A percentile compares a stretch with the other conserved stretches of the same genome.
phyloP scores from a whole-genome alignment of 1,139 yeast genomes.

The Yamadazyma dendronema region DNA sequence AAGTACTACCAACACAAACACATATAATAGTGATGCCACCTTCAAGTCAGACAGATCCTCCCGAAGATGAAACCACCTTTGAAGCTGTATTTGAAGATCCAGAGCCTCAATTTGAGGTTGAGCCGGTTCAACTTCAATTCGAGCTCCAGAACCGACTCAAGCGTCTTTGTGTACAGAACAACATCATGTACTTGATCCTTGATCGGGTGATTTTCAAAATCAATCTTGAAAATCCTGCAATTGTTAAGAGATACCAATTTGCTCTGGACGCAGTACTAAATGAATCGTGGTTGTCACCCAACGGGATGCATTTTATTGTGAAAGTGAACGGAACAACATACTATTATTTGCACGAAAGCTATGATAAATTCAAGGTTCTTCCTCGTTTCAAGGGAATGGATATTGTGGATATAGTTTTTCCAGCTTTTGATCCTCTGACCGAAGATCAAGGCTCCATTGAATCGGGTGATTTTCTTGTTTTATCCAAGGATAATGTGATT shows the following conservation, averaged over 20 bases:
- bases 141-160: slow-evolving; percentile 27
- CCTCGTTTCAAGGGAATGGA: slow-evolving; percentile 31
- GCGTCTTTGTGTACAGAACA: slow-evolving; percentile 28
- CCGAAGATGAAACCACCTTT: background rate
- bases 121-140: slow-evolving; percentile 44
- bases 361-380: slow-evolving; percentile 32
- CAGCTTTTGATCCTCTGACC: slow-evolving; percentile 4
- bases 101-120: slow-evolving; percentile 32
- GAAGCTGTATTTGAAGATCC: background rate
- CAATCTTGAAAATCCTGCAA: slow-evolving; percentile 38
- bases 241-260: slow-evolving; percentile 27
- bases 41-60: no score
- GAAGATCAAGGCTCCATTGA: slow-evolving; percentile 5
- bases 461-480: slow-evolving; percentile 32
- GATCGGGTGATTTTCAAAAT: slow-evolving; percentile 26
- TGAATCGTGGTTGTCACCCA: slow-evolving; percentile 40
- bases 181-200: slow-evolving; percentile 35
- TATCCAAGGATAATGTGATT: slow-evolving; percentile 29
- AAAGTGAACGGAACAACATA: slow-evolving; percentile 25
- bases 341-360: slow-evolving; percentile 33
- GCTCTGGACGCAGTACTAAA: slow-evolving; percentile 23
- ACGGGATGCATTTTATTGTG: slow-evolving; percentile 35
- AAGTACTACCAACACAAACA: no score
- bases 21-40: no score
- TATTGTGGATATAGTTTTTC: slow-evolving; percentile 27